Evolutionary conservation across 139 green algal species (phyloP).

Genomic region (Ettlia oleoabundans): DNA sequence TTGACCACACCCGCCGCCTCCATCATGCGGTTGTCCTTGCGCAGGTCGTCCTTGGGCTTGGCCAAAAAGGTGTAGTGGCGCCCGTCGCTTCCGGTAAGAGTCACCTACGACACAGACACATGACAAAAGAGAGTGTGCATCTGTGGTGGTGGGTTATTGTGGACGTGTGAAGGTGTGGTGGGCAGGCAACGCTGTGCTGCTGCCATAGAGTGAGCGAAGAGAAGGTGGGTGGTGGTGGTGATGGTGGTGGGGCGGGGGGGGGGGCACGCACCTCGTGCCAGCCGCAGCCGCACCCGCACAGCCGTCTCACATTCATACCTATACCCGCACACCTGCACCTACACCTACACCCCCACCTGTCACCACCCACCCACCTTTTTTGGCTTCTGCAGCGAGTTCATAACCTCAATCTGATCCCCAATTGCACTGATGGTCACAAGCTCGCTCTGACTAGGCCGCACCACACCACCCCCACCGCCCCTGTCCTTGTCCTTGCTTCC

Average conservation of each 20-base stretch:
- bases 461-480: neutral
- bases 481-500: neutral
- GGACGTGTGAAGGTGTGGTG: neutral
- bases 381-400: conserved; percentile 86
- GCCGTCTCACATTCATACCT: too few species aligned
- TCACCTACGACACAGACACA: conserved; percentile 51
- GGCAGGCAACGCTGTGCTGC: too few species aligned
- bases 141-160: too few species aligned
- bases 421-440: conserved; percentile 79
- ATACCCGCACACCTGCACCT: too few species aligned
- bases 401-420: conserved; percentile 81
- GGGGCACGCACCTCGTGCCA: too few species aligned
- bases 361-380: conserved; percentile 96
- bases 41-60: conserved; percentile 98
- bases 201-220: too few species aligned
- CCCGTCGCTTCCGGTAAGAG: conserved; percentile 82
- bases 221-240: too few species aligned
- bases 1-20: conserved; percentile 81
- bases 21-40: conserved; percentile 98
- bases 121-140: neutral
- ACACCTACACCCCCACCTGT: too few species aligned
- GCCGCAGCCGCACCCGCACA: too few species aligned
- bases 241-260: too few species aligned
- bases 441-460: conserved; percentile 11
- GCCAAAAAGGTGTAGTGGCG: conserved; percentile 90